phyloP scores from a whole-genome alignment of 352 stramenopile species.

The Phytophthora tubulina region DNA sequence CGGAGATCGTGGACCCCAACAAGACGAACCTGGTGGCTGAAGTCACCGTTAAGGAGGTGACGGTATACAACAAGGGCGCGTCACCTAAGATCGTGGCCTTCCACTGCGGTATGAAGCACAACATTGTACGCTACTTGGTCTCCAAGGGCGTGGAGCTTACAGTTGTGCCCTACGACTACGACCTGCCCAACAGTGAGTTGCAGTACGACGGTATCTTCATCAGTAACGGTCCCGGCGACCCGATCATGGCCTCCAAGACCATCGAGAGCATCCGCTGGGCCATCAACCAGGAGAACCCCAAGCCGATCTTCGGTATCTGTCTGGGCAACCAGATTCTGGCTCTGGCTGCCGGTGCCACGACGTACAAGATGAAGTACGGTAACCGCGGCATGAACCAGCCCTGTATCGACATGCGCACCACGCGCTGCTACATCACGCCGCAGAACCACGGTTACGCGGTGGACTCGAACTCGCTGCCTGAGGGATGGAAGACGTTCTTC shows the following conservation, averaged over 20 bases:
- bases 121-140: conserved; percentile 96
- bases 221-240: conserved; percentile 96
- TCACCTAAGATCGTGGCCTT: conserved; percentile 92
- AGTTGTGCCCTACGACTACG: conserved; percentile 95
- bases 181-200: conserved; percentile 77
- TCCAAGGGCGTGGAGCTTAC: conserved; percentile 92
- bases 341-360: conserved; percentile 91
- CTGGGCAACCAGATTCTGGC: conserved; percentile 96
- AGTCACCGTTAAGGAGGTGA: conserved; percentile 68
- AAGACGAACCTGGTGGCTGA: conserved; percentile 75
- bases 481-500: conserved; percentile 96
- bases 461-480: conserved; percentile 86
- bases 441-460: conserved; percentile 96
- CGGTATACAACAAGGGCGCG: conserved; percentile 78
- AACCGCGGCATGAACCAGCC: conserved; percentile 97
- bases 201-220: conserved; percentile 97
- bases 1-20: conserved; percentile 76
- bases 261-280: conserved; percentile 93
- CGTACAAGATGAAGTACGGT: conserved; percentile 94
- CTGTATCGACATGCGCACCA: conserved; percentile 95
- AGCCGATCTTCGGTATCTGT: conserved; percentile 97
- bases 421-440: conserved; percentile 97
- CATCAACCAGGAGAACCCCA: conserved; percentile 75
- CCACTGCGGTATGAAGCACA: conserved; percentile 98
- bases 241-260: conserved; percentile 92